These are phyloP conservation scores for Exophiala mesophila DNA, from an alignment of 2,329 filamentous ascomycete genomes.

Conservation along the genomic window DNA sequence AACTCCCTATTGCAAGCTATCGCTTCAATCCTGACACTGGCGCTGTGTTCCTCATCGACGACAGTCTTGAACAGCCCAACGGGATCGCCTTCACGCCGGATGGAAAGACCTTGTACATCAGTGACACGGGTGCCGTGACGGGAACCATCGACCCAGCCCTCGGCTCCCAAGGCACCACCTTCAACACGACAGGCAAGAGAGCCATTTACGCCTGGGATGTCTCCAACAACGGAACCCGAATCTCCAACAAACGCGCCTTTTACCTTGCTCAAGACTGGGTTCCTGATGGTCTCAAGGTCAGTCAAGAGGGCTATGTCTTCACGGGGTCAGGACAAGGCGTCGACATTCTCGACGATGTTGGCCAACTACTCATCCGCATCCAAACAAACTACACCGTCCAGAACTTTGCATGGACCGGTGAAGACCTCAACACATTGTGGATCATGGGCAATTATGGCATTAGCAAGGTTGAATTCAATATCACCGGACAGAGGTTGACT, in stretches of 20 bases:
- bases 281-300: conserved; percentile 42
- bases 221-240: conserved; percentile 31
- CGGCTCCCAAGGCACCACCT: conserved; percentile 15
- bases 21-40: conserved; percentile 35
- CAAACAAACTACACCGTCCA: conserved; percentile 43
- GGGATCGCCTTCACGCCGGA: conserved; percentile 41
- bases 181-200: conserved; percentile 20
- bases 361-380: conserved; percentile 36
- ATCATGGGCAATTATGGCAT: conserved; percentile 38
- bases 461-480: conserved; percentile 36
- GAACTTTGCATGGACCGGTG: conserved; percentile 42
- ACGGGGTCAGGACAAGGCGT: conserved; percentile 38
- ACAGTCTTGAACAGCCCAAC: conserved; percentile 39
- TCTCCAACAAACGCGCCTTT: conserved; percentile 38
- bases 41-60: conserved; percentile 35
- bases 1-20: conserved; percentile 36
- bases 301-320: conserved; percentile 38
- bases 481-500: conserved; percentile 31
- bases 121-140: conserved; percentile 35
- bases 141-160: conserved; percentile 29
- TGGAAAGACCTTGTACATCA: conserved; percentile 37
- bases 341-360: conserved; percentile 37
- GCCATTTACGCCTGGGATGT: conserved; percentile 37
- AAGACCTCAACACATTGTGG: conserved; percentile 38
- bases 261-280: conserved; percentile 37